These are phyloP conservation scores for Cymbidium sinense DNA, from an alignment of 106 monocot species.

Conservation along the genomic window DNA sequence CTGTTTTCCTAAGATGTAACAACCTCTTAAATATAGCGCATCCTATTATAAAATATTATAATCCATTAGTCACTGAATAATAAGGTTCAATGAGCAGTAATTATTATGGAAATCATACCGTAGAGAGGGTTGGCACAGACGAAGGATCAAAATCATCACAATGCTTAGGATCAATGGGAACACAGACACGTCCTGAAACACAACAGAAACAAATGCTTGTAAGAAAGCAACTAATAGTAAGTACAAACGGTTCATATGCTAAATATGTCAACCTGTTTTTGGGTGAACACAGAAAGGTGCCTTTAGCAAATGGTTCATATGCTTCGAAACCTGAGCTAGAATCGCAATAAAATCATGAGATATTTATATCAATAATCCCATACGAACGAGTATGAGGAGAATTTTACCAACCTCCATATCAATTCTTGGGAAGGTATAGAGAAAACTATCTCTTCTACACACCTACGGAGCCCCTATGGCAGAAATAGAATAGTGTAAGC, in stretches of 20 bases:
- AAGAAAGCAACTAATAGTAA: neutral
- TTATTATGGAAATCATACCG: constrained; percentile 28
- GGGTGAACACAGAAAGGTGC: constrained; percentile 95
- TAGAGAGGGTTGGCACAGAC: constrained; percentile 67
- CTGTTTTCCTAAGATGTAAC: neutral
- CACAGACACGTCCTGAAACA: constrained; percentile 77
- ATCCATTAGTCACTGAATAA: neutral
- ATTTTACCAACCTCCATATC: constrained; percentile 72
- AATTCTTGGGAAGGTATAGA: constrained; percentile 89
- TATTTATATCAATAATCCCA: neutral
- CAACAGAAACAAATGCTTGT: neutral
- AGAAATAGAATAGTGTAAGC: constrained; percentile 12
- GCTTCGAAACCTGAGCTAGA: constrained; percentile 67
- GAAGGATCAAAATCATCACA: constrained; percentile 92
- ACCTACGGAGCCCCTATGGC: constrained; percentile 60
- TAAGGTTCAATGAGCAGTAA: neutral
- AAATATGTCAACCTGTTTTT: constrained; percentile 61
- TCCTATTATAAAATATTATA: neutral
- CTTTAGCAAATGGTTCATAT: constrained; percentile 95
- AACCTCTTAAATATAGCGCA: neutral
- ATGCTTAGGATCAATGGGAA: constrained; percentile 83
- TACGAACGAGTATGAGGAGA: neutral
- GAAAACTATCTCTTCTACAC: constrained; percentile 95
- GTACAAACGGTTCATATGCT: neutral
- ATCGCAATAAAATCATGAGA: neutral